A percentile compares a stretch with the other conserved stretches of the same genome.
These are phyloP conservation scores for Kuraishia capsulata DNA, from an alignment of 805 yeast genomes.

Conservation along the genomic window DNA sequence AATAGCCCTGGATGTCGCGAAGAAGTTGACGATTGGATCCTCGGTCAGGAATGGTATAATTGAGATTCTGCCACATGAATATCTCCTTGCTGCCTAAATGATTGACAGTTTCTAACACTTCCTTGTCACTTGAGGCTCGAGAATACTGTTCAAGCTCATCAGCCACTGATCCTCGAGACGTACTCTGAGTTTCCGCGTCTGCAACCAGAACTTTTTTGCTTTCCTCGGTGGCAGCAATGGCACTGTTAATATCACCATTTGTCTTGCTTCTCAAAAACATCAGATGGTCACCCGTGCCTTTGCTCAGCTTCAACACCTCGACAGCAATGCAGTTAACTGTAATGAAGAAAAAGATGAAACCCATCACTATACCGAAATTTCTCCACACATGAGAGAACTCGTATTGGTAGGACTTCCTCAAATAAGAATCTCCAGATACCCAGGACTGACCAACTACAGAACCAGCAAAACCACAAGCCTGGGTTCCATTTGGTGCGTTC, in stretches of 20 bases:
- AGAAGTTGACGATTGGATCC: constrained; percentile 30
- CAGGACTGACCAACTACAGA: constrained; percentile 24
- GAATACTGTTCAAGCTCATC: too few species aligned
- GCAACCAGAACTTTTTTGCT: constrained; percentile 21
- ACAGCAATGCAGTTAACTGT: constrained; percentile 15
- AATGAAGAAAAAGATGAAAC: constrained; percentile 31
- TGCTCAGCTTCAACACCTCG: constrained; percentile 14
- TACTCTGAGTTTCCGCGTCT: constrained; percentile 1
- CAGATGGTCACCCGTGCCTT: constrained; percentile 22
- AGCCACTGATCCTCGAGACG: too few species aligned
- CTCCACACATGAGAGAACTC: constrained; percentile 63
- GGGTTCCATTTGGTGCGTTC: constrained; percentile 25
- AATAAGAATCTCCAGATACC: constrained; percentile 45
- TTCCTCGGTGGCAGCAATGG: constrained; percentile 13
- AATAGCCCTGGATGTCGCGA: constrained; percentile 33
- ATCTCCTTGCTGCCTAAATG: constrained; percentile 25
- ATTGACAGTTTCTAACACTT: constrained; percentile 5
- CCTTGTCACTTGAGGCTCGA: too few species aligned
- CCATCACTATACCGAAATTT: constrained; percentile 51
- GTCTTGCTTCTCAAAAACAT: constrained; percentile 32
- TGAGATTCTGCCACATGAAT: constrained; percentile 55
- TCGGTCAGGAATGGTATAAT: constrained; percentile 44
- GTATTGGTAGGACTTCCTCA: constrained; percentile 38
- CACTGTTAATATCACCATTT: constrained; percentile 21
- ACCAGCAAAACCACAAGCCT: constrained; percentile 46